Base-by-base conservation (phyloP, 352 stramenopile species). In the Pythium diclinum region DNA sequence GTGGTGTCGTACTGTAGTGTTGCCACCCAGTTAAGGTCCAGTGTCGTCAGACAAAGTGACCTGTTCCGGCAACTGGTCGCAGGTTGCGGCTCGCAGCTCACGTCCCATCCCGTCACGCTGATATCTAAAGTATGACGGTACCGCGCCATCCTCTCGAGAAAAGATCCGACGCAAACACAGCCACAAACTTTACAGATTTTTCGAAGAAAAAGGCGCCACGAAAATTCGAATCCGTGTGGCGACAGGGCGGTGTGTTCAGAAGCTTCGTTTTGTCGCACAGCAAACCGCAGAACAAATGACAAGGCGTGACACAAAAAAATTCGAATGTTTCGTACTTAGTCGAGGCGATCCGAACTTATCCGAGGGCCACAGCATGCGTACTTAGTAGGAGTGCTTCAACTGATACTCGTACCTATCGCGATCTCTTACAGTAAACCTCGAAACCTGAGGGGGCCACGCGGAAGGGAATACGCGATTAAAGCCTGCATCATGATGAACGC, bases 401-500 rank as follows among this genome's bases (percentile, higher is more conserved):
- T 11, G 19, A 17, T 17, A 59, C 28, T 59, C 52, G 52, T 59
- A 59, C 52, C 46, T 59, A 49, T 7, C 6, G 42, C 23, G 17
- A 11, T 25, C 3, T 4, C 0, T 2, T 40, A 25, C 32, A 40
- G 25, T 32, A 55, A 0, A 21, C 28, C 0, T 17, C 48, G 23
- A 30, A 34, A 56, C 16, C n/a, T 28, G 33, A 61, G 42, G 59
- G 21, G 47, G 61, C 56, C 55, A 69, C 56, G 62, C 62, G 55
- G 62, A 48, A 17, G 49, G 6, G 49, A 40, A 56, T 56, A 23
- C 53, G 14, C 21, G 19, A 52, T 10, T 28, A 0, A 23, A 32
- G 19, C 44, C n/a, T 32, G 14, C 53, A 59, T 30, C 3, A 33
- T 28, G 28, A 86, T 77, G 76, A 82, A 65, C 53, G 25, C 49